Conservation (phyloP, 139 green algal genomes). For the Auxenochlorella protothecoides region DNA sequence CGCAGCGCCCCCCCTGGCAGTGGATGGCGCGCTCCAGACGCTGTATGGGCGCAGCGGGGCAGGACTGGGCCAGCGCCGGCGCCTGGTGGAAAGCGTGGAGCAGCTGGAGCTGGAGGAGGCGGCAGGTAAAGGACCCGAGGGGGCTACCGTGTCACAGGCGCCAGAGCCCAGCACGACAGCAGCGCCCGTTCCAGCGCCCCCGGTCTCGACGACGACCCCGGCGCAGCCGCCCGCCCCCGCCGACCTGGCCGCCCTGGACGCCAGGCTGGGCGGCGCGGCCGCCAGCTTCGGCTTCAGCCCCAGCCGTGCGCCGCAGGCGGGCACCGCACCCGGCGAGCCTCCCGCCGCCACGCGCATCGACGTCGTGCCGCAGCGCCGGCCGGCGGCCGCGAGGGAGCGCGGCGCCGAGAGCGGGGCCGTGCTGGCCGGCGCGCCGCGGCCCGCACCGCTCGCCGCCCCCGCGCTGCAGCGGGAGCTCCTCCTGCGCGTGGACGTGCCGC, state of each 20-base stretch:
- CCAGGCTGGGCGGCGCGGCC: slow-evolving; percentile 2
- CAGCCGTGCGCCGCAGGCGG: too few species aligned
- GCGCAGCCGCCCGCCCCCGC: slow-evolving; percentile 5
- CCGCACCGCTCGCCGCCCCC: background rate
- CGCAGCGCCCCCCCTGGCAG: slow-evolving; percentile 28
- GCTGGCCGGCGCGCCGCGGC: background rate
- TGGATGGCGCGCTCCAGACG: slow-evolving; percentile 31
- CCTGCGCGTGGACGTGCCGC: too few species aligned
- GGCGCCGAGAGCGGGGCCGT: background rate
- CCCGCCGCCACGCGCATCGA: too few species aligned
- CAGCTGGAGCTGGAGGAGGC: slow-evolving; percentile 26
- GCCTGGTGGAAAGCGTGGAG: slow-evolving; percentile 31
- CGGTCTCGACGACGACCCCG: background rate
- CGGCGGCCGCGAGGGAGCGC: background rate
- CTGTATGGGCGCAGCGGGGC: slow-evolving; percentile 41
- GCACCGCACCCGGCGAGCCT: too few species aligned
- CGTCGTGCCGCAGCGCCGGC: background rate
- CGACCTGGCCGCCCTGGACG: slow-evolving; percentile 11
- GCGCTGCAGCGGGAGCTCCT: background rate
- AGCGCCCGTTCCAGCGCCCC: background rate
- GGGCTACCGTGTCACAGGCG: background rate
- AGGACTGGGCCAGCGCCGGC: slow-evolving; percentile 1
- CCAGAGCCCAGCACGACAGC: background rate
- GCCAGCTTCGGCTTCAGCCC: too few species aligned
- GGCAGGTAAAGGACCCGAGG: background rate